Percentiles rank a stretch among this genome's conserved stretches.
These are phyloP conservation scores for Kodamaea alishanica DNA, from an alignment of 1,139 yeast genomes.

Conservation along the genomic window DNA sequence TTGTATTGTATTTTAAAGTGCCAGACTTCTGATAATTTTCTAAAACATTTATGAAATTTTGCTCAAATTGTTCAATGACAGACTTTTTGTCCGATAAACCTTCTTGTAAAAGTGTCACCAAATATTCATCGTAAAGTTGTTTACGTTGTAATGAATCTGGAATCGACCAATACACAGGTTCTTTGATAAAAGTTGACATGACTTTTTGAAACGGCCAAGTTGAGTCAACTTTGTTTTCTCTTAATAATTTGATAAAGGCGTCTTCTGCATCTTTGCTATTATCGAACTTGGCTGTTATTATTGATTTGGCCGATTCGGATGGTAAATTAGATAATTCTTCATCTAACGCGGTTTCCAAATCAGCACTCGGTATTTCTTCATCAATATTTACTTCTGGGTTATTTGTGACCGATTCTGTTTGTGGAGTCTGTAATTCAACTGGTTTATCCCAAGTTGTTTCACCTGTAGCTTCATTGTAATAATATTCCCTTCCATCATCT, in stretches of 20 bases:
- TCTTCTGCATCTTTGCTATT: conserved; percentile 36
- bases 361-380: conserved; percentile 4
- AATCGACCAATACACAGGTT: conserved; percentile 69
- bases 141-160: conserved; percentile 60
- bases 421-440: conserved; percentile 25
- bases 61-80: conserved; percentile 52
- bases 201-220: conserved; percentile 75
- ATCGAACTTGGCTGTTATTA: conserved; percentile 16
- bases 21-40: conserved; percentile 27
- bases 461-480: conserved; percentile 61
- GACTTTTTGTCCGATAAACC: conserved; percentile 52
- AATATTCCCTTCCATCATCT: conserved; percentile 70
- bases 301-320: conserved; percentile 8
- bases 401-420: neutral
- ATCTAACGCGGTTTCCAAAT: conserved; percentile 13
- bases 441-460: conserved; percentile 85
- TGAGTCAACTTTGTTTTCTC: conserved; percentile 55
- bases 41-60: conserved; percentile 51
- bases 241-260: conserved; percentile 51
- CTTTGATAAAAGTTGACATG: conserved; percentile 54
- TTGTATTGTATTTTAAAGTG: conserved; percentile 52
- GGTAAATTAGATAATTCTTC: conserved; percentile 13
- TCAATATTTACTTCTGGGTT: conserved; percentile 1
- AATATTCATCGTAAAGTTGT: conserved; percentile 60
- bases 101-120: conserved; percentile 51